Evolutionary conservation across 352 stramenopile genomes (phyloP), one percentile per base, ranked within the genome.

Genomic region (Phytophthora multivora): DNA sequence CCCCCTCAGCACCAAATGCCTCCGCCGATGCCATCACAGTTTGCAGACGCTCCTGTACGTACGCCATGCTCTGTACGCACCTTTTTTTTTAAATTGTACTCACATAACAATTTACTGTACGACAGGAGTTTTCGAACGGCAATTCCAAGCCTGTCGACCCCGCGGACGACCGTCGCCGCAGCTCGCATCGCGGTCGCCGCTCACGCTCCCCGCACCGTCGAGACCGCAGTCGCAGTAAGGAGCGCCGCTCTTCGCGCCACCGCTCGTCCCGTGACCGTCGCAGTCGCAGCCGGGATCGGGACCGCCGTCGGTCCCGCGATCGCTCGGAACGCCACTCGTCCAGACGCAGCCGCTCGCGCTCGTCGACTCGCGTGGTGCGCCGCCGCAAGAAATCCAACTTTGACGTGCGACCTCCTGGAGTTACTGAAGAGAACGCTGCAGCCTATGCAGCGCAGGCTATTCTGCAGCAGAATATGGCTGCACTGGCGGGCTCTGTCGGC

Each of bases 391-490:
- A 91, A 77, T 88, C 74, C 66, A 91, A 90, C 59, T 95, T 95
- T 69, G 86, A 95, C 59, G 83, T 95, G 65, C 75, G 79, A 2
- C 86, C 86, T 40, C 82, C 86, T 3, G 86, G 86, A 28, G 86
- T 95, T 7, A 95, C 83, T 10, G 80, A 93, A 13, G 83, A 95
- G 51, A 95, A 91, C 47, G 86, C 86, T 10, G 86, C 86, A 2
- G 83, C 86, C 11, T 95, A 90, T 52, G 86, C 86, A 6, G 86
- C 86, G n/a, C 83, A 95, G 52, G 82, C 79, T 10, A 95, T 95
- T 50, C 47, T 95, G 48, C 83, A 95, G 72, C 83, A 92, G 54
- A 95, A 90, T 62, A 86, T 95, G 79, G 80, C 79, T 23, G 72
- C 80, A 41, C 70, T 90, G 11, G 82, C 80, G 0, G 82, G 82